Conservation (phyloP, 352 stramenopile genomes). For the Phytopythium montanum region DNA sequence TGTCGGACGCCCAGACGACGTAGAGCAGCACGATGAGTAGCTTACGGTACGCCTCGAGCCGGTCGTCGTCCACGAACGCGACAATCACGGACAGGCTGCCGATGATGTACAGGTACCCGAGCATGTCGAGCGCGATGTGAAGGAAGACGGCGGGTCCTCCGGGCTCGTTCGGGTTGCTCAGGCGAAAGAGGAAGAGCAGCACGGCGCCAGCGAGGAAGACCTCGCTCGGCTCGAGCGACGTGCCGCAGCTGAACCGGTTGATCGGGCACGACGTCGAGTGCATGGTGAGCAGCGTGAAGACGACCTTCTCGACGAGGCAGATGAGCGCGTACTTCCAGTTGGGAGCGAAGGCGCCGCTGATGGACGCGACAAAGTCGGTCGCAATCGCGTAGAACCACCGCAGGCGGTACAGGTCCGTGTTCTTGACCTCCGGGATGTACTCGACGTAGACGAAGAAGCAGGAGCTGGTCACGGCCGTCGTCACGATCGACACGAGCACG, state of each 20-base stretch:
- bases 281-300: constrained; percentile 67
- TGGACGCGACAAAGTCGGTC: constrained; percentile 50
- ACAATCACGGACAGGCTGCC: constrained; percentile 57
- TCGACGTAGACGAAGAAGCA: constrained; percentile 39
- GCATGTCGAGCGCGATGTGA: constrained; percentile 54
- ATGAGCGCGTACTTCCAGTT: constrained; percentile 70
- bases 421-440: constrained; percentile 38
- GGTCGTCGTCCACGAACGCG: constrained; percentile 61
- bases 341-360: constrained; percentile 53
- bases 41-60: constrained; percentile 7
- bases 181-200: constrained; percentile 52
- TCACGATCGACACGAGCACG: constrained; percentile 27
- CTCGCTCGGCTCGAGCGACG: constrained; percentile 40
- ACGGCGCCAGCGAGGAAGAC: constrained; percentile 50
- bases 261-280: constrained; percentile 63
- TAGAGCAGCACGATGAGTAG: constrained; percentile 51
- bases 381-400: constrained; percentile 55
- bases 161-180: constrained; percentile 24
- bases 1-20: constrained; percentile 84
- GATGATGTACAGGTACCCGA: constrained; percentile 73
- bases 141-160: constrained; percentile 21
- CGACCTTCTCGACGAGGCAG: constrained; percentile 57
- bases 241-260: constrained; percentile 65
- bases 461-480: constrained; percentile 15
- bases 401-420: constrained; percentile 50